These are phyloP conservation scores for Seiridium unicorne DNA, from an alignment of 2,329 filamentous ascomycete genomes.

Conservation along the genomic window DNA sequence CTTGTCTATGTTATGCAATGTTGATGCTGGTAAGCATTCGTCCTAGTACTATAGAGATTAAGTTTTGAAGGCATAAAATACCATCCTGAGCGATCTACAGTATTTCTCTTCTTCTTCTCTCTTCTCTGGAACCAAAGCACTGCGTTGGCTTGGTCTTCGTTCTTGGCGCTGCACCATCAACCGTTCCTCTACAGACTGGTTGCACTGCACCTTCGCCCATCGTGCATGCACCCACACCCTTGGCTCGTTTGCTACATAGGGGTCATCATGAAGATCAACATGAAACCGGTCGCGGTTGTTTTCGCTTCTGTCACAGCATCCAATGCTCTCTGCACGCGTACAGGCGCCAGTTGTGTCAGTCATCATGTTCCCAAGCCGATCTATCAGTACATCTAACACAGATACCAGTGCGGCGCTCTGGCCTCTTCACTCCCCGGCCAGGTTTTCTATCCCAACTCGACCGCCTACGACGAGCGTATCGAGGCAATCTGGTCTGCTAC, in stretches of 20 bases:
- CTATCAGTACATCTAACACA: neutral
- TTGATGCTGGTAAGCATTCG: neutral
- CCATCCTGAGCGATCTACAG: neutral
- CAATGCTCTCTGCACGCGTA: neutral
- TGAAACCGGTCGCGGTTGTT: neutral
- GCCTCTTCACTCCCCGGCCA: neutral
- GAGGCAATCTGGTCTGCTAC: conserved; percentile 7
- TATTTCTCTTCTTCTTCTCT: neutral
- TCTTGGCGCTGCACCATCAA: neutral
- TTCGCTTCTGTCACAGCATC: neutral
- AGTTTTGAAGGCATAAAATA: neutral
- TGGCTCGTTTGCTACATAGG: neutral
- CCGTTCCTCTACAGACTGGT: neutral
- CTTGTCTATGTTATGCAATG: neutral
- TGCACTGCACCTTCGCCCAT: neutral
- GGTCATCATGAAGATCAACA: neutral
- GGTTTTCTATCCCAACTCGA: neutral
- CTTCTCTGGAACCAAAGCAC: neutral
- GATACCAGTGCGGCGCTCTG: neutral
- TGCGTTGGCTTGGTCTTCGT: neutral
- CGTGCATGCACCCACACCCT: neutral
- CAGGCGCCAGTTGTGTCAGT: neutral
- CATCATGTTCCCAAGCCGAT: neutral
- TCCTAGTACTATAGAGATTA: neutral
- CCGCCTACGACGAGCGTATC: conserved; percentile 1